These are phyloP conservation scores for Trichoderma sp. DNA, from an alignment of 2,329 filamentous ascomycete species.

Conservation along the genomic window DNA sequence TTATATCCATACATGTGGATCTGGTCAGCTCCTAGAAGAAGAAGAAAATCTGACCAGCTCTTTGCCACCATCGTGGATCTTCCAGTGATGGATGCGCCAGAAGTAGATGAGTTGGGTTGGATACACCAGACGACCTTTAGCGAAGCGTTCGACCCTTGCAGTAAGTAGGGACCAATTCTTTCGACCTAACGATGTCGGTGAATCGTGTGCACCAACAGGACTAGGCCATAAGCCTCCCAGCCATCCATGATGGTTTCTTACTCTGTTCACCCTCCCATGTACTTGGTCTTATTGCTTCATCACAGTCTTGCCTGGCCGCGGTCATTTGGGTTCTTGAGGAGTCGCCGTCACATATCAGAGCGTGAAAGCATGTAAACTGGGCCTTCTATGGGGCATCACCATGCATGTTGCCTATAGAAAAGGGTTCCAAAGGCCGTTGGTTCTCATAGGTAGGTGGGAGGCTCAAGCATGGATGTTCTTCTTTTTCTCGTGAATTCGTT, in stretches of 20 bases:
- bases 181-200: not conserved
- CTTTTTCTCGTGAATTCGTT: not conserved
- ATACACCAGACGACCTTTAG: not conserved
- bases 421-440: not conserved
- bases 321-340: not conserved
- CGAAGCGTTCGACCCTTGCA: constrained; percentile 1
- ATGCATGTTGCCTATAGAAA: not conserved
- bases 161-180: not conserved
- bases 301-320: not conserved
- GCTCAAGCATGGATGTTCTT: not conserved
- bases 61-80: not conserved
- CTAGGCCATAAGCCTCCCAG: not conserved
- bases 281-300: not conserved
- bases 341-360: not conserved
- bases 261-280: constrained; percentile 8
- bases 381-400: not conserved
- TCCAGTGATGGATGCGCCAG: not conserved
- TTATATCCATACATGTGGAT: not conserved
- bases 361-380: not conserved
- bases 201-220: not conserved
- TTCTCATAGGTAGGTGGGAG: not conserved
- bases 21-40: not conserved
- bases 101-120: not conserved
- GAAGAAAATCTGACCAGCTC: not conserved
- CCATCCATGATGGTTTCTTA: not conserved